Evolutionary conservation across 2,329 filamentous ascomycete genomes (phyloP).

Genomic region (Aureobasidium lini): DNA sequence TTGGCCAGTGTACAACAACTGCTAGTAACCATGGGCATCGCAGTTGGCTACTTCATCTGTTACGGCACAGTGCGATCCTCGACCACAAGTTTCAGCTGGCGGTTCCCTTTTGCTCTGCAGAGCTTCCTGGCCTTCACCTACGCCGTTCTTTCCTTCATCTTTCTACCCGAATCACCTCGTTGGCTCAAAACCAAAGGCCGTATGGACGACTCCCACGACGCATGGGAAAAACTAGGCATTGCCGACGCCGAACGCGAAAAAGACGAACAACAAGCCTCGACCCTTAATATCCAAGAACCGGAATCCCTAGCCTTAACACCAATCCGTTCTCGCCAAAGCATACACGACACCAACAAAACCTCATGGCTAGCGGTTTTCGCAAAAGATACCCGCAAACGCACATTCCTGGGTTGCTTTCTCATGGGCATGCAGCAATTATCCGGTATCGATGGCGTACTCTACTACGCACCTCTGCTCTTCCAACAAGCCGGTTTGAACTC

Average conservation of each 20-base stretch:
- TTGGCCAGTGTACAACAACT: conserved; percentile 18
- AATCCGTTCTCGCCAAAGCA: conserved; percentile 1
- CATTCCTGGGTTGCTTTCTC: conserved; percentile 45
- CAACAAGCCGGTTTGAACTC: conserved; percentile 51
- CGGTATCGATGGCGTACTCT: conserved; percentile 53
- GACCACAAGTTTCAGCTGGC: conserved; percentile 46
- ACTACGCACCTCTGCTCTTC: conserved; percentile 56
- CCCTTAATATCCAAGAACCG: not conserved
- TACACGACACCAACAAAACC: not conserved
- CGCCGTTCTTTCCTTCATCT: conserved; percentile 31
- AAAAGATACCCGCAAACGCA: conserved; percentile 25
- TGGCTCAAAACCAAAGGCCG: conserved; percentile 48
- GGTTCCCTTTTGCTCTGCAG: conserved; percentile 48
- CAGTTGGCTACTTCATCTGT: conserved; percentile 52
- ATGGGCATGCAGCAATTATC: conserved; percentile 48
- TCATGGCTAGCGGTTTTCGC: conserved; percentile 2
- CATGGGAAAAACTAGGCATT: conserved; percentile 33
- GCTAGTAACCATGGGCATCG: conserved; percentile 40
- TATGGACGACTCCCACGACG: conserved; percentile 37
- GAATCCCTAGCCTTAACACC: conserved; percentile 6
- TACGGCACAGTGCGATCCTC: conserved; percentile 46
- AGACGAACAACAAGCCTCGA: conserved; percentile 27
- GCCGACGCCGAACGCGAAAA: conserved; percentile 40
- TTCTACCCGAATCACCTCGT: conserved; percentile 50
- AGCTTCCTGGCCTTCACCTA: conserved; percentile 35